Conservation (phyloP, 345 rosid genomes). For the Salix brachista region DNA sequence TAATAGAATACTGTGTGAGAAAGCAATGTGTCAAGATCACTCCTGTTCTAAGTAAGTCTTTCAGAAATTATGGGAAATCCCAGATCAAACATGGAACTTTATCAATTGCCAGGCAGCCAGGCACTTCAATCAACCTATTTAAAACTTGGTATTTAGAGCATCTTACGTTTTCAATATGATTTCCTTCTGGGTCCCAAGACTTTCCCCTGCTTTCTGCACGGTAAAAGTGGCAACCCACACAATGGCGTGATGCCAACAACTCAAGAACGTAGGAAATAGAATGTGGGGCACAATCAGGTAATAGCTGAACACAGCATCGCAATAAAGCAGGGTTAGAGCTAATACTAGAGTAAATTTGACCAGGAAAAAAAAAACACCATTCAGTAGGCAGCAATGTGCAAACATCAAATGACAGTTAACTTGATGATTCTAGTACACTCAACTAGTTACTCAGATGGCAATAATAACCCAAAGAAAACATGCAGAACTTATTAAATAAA, state of each 20-base stretch:
- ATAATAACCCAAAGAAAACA: not conserved
- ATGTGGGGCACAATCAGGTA: slow-evolving; percentile 87
- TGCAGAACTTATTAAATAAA: not conserved
- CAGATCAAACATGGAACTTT: not conserved
- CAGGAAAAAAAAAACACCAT: not conserved
- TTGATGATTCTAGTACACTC: not conserved
- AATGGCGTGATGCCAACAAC: slow-evolving; percentile 58
- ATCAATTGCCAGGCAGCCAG: not conserved
- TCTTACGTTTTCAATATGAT: slow-evolving; percentile 62
- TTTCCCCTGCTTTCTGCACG: slow-evolving; percentile 78
- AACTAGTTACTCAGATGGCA: not conserved
- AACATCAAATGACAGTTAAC: not conserved
- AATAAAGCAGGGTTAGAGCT: not conserved
- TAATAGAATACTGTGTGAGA: not conserved
- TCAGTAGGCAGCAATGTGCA: not conserved
- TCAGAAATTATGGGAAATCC: not conserved
- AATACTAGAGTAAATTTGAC: not conserved
- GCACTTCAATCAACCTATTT: not conserved
- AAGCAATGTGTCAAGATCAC: not conserved
- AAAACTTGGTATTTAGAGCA: not conserved
- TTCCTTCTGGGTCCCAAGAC: slow-evolving; percentile 77
- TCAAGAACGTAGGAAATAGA: slow-evolving; percentile 77
- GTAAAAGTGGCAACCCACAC: slow-evolving; percentile 81
- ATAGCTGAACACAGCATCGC: slow-evolving; percentile 51
- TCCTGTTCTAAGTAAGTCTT: not conserved